phyloP scores from a whole-genome alignment of 371 early-diverging fungal genomes.

The Polyrhizophydium stewartii region DNA sequence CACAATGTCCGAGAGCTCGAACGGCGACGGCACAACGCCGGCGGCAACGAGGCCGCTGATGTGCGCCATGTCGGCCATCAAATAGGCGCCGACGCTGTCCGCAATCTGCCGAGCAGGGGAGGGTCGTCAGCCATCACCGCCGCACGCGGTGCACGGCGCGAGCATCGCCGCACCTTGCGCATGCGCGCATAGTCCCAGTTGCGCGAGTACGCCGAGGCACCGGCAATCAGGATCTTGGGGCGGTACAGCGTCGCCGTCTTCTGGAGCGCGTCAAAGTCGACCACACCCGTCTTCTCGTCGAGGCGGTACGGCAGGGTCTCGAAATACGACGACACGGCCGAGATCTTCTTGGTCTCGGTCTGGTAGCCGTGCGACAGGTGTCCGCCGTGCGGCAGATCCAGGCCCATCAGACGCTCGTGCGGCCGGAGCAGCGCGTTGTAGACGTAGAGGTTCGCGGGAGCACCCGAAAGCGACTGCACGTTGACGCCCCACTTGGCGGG shows the following conservation, averaged over 20 bases:
- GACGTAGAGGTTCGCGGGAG: constrained; percentile 97
- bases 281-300: constrained; percentile 83
- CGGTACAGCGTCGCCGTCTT: constrained; percentile 82
- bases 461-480: constrained; percentile 96
- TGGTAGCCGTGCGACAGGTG: constrained; percentile 99
- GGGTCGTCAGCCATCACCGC: neutral
- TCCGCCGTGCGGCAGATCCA: constrained; percentile 98
- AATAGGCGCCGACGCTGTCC: constrained; percentile 78
- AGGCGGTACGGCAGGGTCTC: constrained; percentile 97
- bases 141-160: neutral
- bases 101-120: constrained; percentile 62
- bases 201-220: constrained; percentile 95
- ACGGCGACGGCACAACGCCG: constrained; percentile 83
- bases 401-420: constrained; percentile 98
- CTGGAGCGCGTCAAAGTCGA: constrained; percentile 94
- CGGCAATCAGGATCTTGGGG: constrained; percentile 98
- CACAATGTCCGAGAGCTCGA: constrained; percentile 96
- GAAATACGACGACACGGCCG: constrained; percentile 94
- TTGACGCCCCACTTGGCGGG: constrained; percentile 97
- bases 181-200: constrained; percentile 95
- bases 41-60: constrained; percentile 94
- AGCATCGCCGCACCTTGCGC: constrained; percentile 48
- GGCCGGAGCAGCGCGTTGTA: constrained; percentile 95
- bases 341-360: constrained; percentile 96
- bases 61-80: constrained; percentile 99